Percentiles rank a stretch among this genome's conserved stretches.
phyloP scores from a whole-genome alignment of 495 filamentous ascomycete genomes.

The Lasiosphaeria ovina region DNA sequence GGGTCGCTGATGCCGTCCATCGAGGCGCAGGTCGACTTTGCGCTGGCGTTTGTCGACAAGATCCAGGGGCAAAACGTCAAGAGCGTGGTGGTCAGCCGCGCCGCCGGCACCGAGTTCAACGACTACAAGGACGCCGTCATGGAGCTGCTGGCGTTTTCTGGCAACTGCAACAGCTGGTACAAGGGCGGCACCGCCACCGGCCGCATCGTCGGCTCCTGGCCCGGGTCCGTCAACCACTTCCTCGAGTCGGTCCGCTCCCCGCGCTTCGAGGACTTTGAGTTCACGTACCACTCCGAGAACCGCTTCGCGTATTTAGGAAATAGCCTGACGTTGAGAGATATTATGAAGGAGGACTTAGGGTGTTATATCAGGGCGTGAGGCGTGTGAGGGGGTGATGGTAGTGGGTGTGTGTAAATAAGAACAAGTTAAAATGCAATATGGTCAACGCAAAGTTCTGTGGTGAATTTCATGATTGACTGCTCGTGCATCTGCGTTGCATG shows the following conservation, averaged over 20 bases:
- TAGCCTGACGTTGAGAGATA: slow-evolving; percentile 5
- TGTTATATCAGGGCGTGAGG: slow-evolving; percentile 8
- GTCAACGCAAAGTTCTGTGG: no score
- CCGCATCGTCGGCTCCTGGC: slow-evolving; percentile 40
- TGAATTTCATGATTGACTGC: no score
- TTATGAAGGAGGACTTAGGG: slow-evolving; percentile 8
- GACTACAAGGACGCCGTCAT: slow-evolving; percentile 44
- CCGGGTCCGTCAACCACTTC: slow-evolving; percentile 8
- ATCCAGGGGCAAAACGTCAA: slow-evolving; percentile 47
- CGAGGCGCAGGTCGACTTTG: slow-evolving; percentile 30
- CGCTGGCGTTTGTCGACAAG: slow-evolving; percentile 44
- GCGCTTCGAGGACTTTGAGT: slow-evolving; percentile 11
- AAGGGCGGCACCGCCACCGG: slow-evolving; percentile 42
- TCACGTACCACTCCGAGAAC: slow-evolving; percentile 1
- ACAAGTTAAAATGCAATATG: no score
- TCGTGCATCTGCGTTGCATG: no score
- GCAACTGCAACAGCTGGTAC: slow-evolving; percentile 49
- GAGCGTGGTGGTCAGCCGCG: slow-evolving; percentile 39
- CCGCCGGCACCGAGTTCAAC: slow-evolving; percentile 42
- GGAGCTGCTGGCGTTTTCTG: slow-evolving; percentile 45
- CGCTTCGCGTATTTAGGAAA: slow-evolving; percentile 10
- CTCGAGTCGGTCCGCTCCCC: slow-evolving; percentile 3
- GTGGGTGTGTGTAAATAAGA: no score
- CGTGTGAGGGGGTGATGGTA: no score
- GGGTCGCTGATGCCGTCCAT: slow-evolving; percentile 25